Evolutionary conservation across 208 protist genomes (phyloP), one percentile per base, ranked within the genome.

Genomic region (Balamuthia mandrillaris): DNA sequence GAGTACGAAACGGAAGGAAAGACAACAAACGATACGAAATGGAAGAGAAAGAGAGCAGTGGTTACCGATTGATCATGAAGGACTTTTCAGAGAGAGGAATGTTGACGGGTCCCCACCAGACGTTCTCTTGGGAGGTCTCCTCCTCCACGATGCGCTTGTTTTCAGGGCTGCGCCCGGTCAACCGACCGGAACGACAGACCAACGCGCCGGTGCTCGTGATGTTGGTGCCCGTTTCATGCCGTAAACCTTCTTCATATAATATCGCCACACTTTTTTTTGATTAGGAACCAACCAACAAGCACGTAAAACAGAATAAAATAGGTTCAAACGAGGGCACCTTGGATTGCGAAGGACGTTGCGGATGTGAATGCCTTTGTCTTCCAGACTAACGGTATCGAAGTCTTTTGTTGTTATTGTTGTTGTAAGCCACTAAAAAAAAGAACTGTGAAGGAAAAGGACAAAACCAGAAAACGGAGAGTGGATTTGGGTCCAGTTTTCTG

Each of bases 61-160:
- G n/a, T 29, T 12, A 72, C 70, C 85, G 75, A 58, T 91, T 91
- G 66, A 96, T 96, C 81, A 92, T 94, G 81, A 98, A 98, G 21
- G 92, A 92, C 12, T 96, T 86, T 86, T 96, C 92, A 41, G 89
- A 90, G 37, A 98, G 66, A 87, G 90, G 88, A 44, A 98, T 96
- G 90, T 98, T 98, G 10, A 98, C 95, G 44, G 85, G 88, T 35
- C 96, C 97, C 96, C 96, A 98, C 94, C 97, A 97, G 44, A 98
- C 92, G 81, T 95, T 78, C 31, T 96, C 92, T 16, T 91, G 56
- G 47, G 93, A 91, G 41, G 90, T 88, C 4, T 83, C 49, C 65
- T 96, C 95, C 72, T 94, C 86, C 21, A 97, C 95, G 70, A 98
- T 90, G 85, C 95, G 91, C 95, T 98, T 98, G 91, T 98, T 96